Base-by-base conservation (phyloP, 1,284 basidiomycete species). In the Austroboletus niveus region DNA sequence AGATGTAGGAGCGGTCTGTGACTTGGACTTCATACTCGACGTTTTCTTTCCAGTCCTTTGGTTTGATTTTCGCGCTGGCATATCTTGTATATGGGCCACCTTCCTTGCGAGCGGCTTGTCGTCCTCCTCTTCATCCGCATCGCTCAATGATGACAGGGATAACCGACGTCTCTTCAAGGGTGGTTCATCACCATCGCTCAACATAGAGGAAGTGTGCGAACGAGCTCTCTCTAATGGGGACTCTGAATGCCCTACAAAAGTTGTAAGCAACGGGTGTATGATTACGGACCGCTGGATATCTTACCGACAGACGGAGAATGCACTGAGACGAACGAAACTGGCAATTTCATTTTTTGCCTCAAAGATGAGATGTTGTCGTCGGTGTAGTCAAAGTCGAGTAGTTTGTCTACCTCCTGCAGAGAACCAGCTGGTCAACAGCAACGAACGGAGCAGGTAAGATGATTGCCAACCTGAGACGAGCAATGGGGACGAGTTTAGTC, bases 331-430 rank as follows among this genome's bases (percentile, higher is more conserved):
- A 73, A 69, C 32, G 79, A 73, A 15, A 75, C 72, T 1, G 77
- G 76, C 22, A 77, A 69, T 42, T 73, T 75, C 78, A 93, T 84
- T 69, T 90, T 89, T 62, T 84, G 84, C 53, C 86, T 78, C 50
- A 95, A 69, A 8, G 87, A 87, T 35, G 76, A 66, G 44, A 91
- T 80, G 65, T 89, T 81, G 39, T 80, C 76, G 70, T 92, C 81
- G 36, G 75, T 72, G 69, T 92, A 87, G 56, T 82, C 76, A 66
- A 97, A 89, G 70, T 93, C 87, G 12, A 89, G 75, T 27, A 96
- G 74, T 62, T 82, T 81, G 45, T 81, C 82, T 45, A 79, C 77
- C 68, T 92, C 91, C 89, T 95, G 64, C 41, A 47, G 42, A 45
- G 29, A 49, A 38, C 43, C 20, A 35, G 41, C 35, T 41, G 48